Evolutionary conservation across 129 eudicot species (phyloP), one percentile per base, ranked within the genome.

Genomic region (Oenanthe sinensis): DNA sequence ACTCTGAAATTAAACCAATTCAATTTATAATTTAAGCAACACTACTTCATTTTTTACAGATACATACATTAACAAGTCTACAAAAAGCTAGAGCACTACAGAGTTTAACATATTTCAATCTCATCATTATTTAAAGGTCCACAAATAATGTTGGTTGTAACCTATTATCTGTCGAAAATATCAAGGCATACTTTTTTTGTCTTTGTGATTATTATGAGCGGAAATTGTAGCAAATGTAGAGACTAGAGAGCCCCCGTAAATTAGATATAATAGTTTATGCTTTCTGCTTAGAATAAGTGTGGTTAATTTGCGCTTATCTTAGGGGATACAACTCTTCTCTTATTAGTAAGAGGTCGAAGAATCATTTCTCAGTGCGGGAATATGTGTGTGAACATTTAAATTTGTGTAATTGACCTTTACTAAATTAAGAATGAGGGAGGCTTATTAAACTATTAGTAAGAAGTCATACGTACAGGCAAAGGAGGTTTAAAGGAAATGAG

Each of bases 401-500:
- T n/a, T 22, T 8, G 1, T n/a, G 28, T n/a, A n/a, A 9, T 58
- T n/a, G 30, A 58, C 65, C 65, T 58, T 58, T 58, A 22, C 4
- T 3, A 58, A 58, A n/a, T n/a, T n/a, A n/a, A 6, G 24, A 19
- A 58, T 2, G 30, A 20, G 65, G 14, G n/a, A 50, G 33, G 67
- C 13, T 55, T 6, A n/a, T 60, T n/a, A 0, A 60, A 24, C 28
- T 63, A 48, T 40, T 14, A 62, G 46, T 54, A 77, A 30, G 71
- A 58, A 45, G 67, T 20, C 58, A 77, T 37, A 78, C 91, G 63
- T 85, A 91, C 98, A 49, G 98, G 97, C 74, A 91, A 85, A 11
- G 86, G 83, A 68, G 98, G 98, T 52, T 52, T 79, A 80, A 89
- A 91, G 81, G 90, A 85, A 71, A 93, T 91, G 84, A 93, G 93